Evolutionary conservation across 2,329 filamentous ascomycete genomes (phyloP), one percentile per base, ranked within the genome.

Genomic region (Pseudocercospora ulei): DNA sequence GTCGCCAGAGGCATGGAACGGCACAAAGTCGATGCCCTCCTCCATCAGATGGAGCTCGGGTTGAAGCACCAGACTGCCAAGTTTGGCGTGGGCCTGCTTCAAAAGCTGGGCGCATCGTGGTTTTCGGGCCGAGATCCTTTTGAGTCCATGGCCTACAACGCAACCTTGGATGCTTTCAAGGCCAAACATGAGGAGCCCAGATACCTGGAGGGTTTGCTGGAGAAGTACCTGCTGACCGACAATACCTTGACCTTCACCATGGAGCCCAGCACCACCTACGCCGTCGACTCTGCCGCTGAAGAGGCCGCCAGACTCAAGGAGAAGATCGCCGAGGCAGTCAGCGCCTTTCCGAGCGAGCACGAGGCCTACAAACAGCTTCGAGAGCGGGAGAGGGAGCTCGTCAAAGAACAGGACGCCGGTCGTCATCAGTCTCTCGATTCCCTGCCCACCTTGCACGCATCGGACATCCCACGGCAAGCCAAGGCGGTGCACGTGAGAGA

Each of bases 31-130:
- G 84, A 94, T 47, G 90, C 90, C 2, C 82, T 92, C 47, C 71
- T 98, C 38, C 90, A 98, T 60, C 88, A 96, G 61, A 66, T 96
- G 3, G 90, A 98, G 59, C 71, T 98, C n/a, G 73, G 79, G 0
- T 66, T 96, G 33, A 95, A 95, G 65, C 86, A 98, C 66, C 96
- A 96, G 69, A 95, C 86, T 0, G 84, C 90, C 38, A 86, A 82
- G 55, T 98, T 98, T 57, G 90, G 90, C 8, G 84, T 95, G 71
- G 79, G 80, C 11, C 74, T 96, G 37, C 76, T 98, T 62, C 84
- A 94, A 52, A 77, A 88, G 26, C 71, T 95, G 5, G 83, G 93
- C 57, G 81, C 85, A 1, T 80, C 82, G 43, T 98, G 90, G 90
- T 96, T 98, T 63, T 92, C 90, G 41, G 90, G 88, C 3, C 78